A percentile compares a stretch with the other conserved stretches of the same genome.
These are phyloP conservation scores for Saccharomycopsis sp. DNA, from an alignment of 805 yeast genomes.

Conservation along the genomic window DNA sequence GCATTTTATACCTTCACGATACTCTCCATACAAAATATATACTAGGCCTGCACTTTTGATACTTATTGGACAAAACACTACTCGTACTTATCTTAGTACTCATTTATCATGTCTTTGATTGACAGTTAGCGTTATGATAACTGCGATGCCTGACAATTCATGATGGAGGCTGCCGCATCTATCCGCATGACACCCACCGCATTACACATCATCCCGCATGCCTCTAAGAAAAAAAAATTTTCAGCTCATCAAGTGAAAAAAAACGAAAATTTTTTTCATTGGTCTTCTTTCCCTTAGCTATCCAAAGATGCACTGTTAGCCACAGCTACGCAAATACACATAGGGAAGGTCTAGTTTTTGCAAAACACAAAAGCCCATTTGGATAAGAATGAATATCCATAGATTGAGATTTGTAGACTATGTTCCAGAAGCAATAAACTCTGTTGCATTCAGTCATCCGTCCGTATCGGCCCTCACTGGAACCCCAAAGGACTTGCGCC, in stretches of 20 bases:
- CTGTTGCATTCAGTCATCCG: conserved; percentile 65
- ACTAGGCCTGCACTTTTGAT: too few relatives aligned
- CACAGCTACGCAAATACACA: neutral
- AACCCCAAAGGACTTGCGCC: conserved; percentile 52
- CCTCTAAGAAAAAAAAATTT: too few relatives aligned
- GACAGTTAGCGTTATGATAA: too few relatives aligned
- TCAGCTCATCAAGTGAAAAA: neutral
- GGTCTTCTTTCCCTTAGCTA: neutral
- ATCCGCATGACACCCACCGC: neutral
- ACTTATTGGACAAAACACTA: too few relatives aligned
- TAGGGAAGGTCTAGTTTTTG: neutral
- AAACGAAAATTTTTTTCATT: neutral
- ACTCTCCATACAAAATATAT: too few relatives aligned
- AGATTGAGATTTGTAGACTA: conserved; percentile 89
- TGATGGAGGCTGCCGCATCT: neutral
- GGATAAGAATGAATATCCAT: conserved; percentile 69
- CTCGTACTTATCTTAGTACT: too few relatives aligned
- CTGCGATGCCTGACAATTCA: neutral
- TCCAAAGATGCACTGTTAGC: neutral
- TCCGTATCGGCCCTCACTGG: conserved; percentile 36
- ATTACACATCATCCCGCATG: neutral
- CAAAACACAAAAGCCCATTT: too few relatives aligned
- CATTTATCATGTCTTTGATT: too few relatives aligned
- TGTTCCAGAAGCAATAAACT: conserved; percentile 76
- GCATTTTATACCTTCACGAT: too few relatives aligned